phyloP scores from a whole-genome alignment of 352 stramenopile species.

The Phytophthora pistaciae region DNA sequence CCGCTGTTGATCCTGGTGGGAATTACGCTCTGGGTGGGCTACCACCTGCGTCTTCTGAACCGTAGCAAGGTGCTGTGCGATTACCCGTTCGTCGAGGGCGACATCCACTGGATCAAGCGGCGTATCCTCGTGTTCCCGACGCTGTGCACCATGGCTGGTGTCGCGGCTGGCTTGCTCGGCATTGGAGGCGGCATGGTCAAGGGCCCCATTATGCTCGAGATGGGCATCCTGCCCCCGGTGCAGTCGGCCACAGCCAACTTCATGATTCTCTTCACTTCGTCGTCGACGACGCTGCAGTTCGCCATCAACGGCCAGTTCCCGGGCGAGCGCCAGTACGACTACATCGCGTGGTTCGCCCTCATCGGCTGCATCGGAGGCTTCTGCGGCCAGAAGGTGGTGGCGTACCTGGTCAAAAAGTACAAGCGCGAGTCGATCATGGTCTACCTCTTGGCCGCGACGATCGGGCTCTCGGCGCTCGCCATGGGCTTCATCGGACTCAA shows the following conservation, averaged over 20 bases:
- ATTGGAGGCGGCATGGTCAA: slow-evolving; percentile 98
- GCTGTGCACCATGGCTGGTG: slow-evolving; percentile 94
- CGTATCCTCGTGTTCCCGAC: slow-evolving; percentile 93
- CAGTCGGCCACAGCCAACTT: slow-evolving; percentile 94
- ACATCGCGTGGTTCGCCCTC: slow-evolving; percentile 91
- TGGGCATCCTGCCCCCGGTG: slow-evolving; percentile 92
- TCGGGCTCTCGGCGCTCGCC: slow-evolving; percentile 71
- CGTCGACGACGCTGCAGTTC: slow-evolving; percentile 94
- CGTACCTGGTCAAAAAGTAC: slow-evolving; percentile 92
- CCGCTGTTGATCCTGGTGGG: slow-evolving; percentile 81
- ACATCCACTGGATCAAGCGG: slow-evolving; percentile 94
- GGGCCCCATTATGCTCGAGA: slow-evolving; percentile 97
- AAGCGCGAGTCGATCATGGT: slow-evolving; percentile 89
- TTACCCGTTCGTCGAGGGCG: slow-evolving; percentile 90
- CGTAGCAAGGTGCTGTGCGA: slow-evolving; percentile 73
- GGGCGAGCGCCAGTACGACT: slow-evolving; percentile 88
- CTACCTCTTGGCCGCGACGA: slow-evolving; percentile 75
- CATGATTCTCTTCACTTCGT: slow-evolving; percentile 93
- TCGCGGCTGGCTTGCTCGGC: slow-evolving; percentile 96
- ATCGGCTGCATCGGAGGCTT: slow-evolving; percentile 90
- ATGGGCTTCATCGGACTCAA: slow-evolving; percentile 78
- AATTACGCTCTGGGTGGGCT: slow-evolving; percentile 65
- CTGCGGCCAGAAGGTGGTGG: slow-evolving; percentile 84
- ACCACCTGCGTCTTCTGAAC: slow-evolving; percentile 73
- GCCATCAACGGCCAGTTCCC: slow-evolving; percentile 85